A percentile compares a stretch with the other conserved stretches of the same genome.
These are phyloP conservation scores for Thalia dealbata DNA, from an alignment of 176 grass and related monocot genomes.

Conservation along the genomic window DNA sequence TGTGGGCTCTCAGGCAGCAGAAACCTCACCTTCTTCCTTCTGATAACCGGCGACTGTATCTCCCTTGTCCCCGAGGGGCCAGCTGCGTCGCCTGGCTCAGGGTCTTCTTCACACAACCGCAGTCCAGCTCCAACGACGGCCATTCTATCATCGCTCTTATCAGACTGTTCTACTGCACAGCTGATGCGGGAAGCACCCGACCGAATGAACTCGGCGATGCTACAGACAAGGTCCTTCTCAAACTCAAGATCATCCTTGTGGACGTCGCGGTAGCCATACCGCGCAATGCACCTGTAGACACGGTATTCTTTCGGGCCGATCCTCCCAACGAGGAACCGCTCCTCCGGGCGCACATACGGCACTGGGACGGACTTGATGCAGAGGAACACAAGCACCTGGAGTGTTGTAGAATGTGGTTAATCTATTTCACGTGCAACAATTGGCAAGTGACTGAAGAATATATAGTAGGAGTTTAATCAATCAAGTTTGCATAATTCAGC, in stretches of 20 bases:
- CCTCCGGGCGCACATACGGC: constrained; percentile 54
- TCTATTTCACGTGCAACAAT: too few species aligned
- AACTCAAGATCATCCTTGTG: constrained; percentile 88
- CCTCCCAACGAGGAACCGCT: constrained; percentile 75
- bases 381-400: constrained; percentile 83
- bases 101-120: constrained; percentile 45
- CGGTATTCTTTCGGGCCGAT: constrained; percentile 75
- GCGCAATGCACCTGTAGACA: constrained; percentile 78
- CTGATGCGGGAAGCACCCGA: constrained; percentile 24
- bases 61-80: constrained; percentile 34
- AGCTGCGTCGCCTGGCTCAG: constrained; percentile 13
- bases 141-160: constrained; percentile 57
- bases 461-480: too few species aligned
- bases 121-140: constrained; percentile 55
- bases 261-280: constrained; percentile 85
- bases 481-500: too few species aligned
- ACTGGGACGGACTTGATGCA: constrained; percentile 86
- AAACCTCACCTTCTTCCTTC: constrained; percentile 72
- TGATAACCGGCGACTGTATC: constrained; percentile 30
- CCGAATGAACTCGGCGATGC: constrained; percentile 84
- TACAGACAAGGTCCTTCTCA: constrained; percentile 79
- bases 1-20: constrained; percentile 52
- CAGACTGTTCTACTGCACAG: constrained; percentile 16
- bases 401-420: neutral
- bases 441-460: too few species aligned